Evolutionary conservation across 371 early-diverging fungal species (phyloP), one percentile per base, ranked within the genome.

Genomic region (Mortierella sp.): DNA sequence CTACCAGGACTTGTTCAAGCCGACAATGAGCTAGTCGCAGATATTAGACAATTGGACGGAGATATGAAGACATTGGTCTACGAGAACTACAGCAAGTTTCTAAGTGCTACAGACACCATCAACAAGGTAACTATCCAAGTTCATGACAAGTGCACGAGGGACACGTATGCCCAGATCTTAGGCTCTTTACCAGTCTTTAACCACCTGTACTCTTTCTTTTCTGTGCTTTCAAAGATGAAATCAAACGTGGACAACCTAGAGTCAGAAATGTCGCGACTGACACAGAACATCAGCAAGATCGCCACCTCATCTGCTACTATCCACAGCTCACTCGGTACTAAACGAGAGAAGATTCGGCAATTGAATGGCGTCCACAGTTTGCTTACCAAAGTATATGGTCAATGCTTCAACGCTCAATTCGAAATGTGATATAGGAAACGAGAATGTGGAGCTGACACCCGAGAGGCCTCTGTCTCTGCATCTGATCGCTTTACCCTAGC

Each of bases 51-150:
- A 56, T 88, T 97, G 61, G 96, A 97, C 65, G 94, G 95, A n/a
- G 94, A 94, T 42, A 94, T 96, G 94, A 96, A 97, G 72, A 95
- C 97, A 0, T 83, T 97, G 21, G 98, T 97, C 1, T 97, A 97
- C 71, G 95, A 96, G 79, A 97, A 97, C 83, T 97, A 97, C 65
- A 92, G 85, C 86, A 95, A 95, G 82, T 96, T 97, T 67, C 94
- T 96, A 52, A 89, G 90, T 47, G 98, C 98, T 1, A 93, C 96
- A 1, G 95, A 96, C 61, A 95, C 97, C 1, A 94, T 97, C 41
- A 78, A 87, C 55, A 89, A 87, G 80, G 89, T 84, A 82, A 18
- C 14, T n/a, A 8, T 21, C 30, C 42, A 58, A n/a, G n/a, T n/a
- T n/a, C n/a, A n/a, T n/a, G n/a, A n/a, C n/a, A n/a, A n/a, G n/a